Conservation (phyloP, 768 basidiomycete genomes). For the Dictyophora rubrovolvata region DNA sequence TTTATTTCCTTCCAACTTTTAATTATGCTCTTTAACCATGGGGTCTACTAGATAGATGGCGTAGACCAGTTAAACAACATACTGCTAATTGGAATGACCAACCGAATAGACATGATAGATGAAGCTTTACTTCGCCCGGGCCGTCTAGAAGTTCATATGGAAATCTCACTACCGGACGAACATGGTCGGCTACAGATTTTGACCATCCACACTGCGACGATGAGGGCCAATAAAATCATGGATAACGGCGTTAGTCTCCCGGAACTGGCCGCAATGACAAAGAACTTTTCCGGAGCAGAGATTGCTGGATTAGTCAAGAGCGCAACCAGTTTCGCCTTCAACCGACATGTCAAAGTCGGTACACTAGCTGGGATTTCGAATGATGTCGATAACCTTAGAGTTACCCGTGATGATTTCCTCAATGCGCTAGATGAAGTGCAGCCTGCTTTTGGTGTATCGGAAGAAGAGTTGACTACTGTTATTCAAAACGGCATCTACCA, state of each 20-base stretch:
- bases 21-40: not conserved
- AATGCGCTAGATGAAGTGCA: slow-evolving; percentile 89
- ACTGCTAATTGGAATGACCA: slow-evolving; percentile 99
- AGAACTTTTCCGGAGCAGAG: slow-evolving; percentile 98
- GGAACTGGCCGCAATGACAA: slow-evolving; percentile 76
- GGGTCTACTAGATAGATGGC: slow-evolving; percentile 87
- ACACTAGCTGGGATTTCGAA: slow-evolving; percentile 95
- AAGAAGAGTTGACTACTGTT: slow-evolving; percentile 87
- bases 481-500: slow-evolving; percentile 97
- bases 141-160: slow-evolving; percentile 98
- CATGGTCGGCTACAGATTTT: slow-evolving; percentile 88
- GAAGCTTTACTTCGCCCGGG: slow-evolving; percentile 95
- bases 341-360: slow-evolving; percentile 94
- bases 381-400: slow-evolving; percentile 87
- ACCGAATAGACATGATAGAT: slow-evolving; percentile 97
- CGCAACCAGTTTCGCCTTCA: slow-evolving; percentile 96
- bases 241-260: slow-evolving; percentile 70
- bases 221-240: slow-evolving; percentile 89
- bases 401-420: slow-evolving; percentile 79
- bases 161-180: slow-evolving; percentile 95
- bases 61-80: slow-evolving; percentile 99
- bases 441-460: slow-evolving; percentile 94
- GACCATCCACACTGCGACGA: slow-evolving; percentile 89
- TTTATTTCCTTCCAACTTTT: not conserved
- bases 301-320: slow-evolving; percentile 94